A percentile compares a stretch with the other conserved stretches of the same genome.
These are phyloP conservation scores for Globisporangium cystogenes DNA, from an alignment of 352 stramenopile genomes.

Conservation along the genomic window DNA sequence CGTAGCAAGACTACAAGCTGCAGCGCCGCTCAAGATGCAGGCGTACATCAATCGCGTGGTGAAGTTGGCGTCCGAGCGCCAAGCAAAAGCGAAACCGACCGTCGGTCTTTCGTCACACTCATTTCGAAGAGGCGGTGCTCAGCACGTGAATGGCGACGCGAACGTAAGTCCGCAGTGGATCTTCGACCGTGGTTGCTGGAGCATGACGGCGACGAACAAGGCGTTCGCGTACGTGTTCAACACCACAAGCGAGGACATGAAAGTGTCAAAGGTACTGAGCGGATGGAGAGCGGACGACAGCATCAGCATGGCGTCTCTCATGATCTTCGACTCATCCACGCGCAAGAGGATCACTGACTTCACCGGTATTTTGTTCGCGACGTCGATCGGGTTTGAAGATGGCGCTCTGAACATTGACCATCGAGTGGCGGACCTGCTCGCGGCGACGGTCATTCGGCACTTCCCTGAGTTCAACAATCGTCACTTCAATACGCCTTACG, in stretches of 20 bases:
- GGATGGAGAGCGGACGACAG: too few species aligned
- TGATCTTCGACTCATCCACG: too few species aligned
- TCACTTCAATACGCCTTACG: too few species aligned
- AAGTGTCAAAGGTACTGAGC: too few species aligned
- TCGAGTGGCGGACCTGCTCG: too few species aligned
- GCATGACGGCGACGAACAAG: slow-evolving; percentile 25
- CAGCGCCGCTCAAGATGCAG: not conserved
- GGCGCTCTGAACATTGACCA: too few species aligned
- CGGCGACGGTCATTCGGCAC: too few species aligned
- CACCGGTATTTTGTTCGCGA: too few species aligned
- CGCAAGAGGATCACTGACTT: too few species aligned
- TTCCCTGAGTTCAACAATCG: too few species aligned
- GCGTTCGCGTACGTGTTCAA: slow-evolving; percentile 11
- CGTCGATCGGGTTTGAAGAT: too few species aligned
- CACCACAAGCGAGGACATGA: not conserved
- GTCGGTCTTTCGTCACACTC: slow-evolving; percentile 14
- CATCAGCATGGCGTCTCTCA: too few species aligned
- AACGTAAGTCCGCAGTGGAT: slow-evolving; percentile 16
- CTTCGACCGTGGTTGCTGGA: slow-evolving; percentile 25
- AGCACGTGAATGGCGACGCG: slow-evolving; percentile 18
- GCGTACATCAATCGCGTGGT: slow-evolving; percentile 1
- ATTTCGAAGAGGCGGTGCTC: slow-evolving; percentile 15
- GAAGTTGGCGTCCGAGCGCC: not conserved
- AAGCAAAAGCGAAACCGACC: slow-evolving; percentile 4
- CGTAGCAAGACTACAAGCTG: not conserved